Evolutionary conservation across 2,329 filamentous ascomycete species (phyloP).

Genomic region (Trichoderma harzianum): DNA sequence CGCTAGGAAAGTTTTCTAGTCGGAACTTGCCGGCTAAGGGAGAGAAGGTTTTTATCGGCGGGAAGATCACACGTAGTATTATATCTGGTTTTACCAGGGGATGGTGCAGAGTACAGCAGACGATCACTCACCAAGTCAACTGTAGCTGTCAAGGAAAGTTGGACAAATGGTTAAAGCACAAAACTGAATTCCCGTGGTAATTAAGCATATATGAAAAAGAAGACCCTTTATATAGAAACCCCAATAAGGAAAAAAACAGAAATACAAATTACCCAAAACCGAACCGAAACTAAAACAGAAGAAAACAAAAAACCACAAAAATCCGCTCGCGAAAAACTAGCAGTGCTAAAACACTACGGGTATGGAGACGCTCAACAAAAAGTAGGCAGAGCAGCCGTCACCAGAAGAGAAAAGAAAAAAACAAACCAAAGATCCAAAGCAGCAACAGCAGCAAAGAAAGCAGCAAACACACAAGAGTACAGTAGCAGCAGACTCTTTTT

Average conservation of each 20-base stretch:
- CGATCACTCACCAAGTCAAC: background rate
- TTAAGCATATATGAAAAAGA: background rate
- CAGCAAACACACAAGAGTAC: background rate
- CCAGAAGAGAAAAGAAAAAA: background rate
- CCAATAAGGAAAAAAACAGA: background rate
- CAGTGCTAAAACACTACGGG: conserved; percentile 4
- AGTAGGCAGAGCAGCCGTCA: background rate
- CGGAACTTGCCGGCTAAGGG: conserved; percentile 13
- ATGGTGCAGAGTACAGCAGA: background rate
- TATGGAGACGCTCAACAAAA: conserved; percentile 4
- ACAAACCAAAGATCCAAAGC: background rate
- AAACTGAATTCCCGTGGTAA: background rate
- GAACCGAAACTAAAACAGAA: background rate
- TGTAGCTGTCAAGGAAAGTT: background rate
- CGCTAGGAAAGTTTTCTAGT: conserved; percentile 10
- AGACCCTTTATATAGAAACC: background rate
- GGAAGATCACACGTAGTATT: background rate
- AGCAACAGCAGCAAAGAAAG: background rate
- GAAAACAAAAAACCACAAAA: background rate
- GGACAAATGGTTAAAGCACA: background rate
- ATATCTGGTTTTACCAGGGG: background rate
- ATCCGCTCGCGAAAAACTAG: background rate
- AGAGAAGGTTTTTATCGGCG: background rate
- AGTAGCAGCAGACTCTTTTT: background rate
- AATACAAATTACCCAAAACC: background rate